Evolutionary conservation across 108 stramenopile genomes (phyloP), one percentile per base, ranked within the genome.

Genomic region (Cyclotella choctawhatcheeana): DNA sequence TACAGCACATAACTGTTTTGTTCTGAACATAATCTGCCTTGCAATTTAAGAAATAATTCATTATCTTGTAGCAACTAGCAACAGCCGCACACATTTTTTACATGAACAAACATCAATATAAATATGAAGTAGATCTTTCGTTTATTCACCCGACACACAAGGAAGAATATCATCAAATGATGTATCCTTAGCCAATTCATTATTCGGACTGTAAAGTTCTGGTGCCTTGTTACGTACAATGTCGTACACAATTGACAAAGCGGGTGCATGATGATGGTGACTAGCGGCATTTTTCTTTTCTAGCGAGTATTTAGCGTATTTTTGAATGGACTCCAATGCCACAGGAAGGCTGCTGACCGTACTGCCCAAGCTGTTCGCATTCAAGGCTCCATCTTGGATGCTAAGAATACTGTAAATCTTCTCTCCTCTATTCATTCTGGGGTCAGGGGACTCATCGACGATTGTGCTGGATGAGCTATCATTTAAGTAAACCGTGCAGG

Each of bases 351-450:
- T n/a, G n/a, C n/a, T 54, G 25, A 54, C 47, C 4, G 12, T 48
- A 4, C n/a, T 54, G 17, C 53, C 53, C 25, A 25, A 27, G 27
- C 53, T 54, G 5, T 26, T 4, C 24, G 25, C 27, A 29, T 27
- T 27, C 4, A n/a, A 7, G 18, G 48, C 48, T 50, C 4, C 48
- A 50, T n/a, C 4, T 20, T 18, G 48, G 17, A 26, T 7, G 53
- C 26, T 54, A 2, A 54, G 53, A 26, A 27, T 54, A 54, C 25
- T 4, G 17, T 54, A 54, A 8, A 54, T 22, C 27, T 29, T 54
- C 7, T 54, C 53, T 54, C 53, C 47, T 48, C 47, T 48, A n/a
- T 24, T 54, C 27, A 17, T 27, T 54, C 16, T 54, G 4, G 53
- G 53, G 8, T 25, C 27, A 27, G 24, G 24, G 5, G 5, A 54